phyloP scores from a whole-genome alignment of 2,329 filamentous ascomycete genomes.

The Botryotinia convoluta region DNA sequence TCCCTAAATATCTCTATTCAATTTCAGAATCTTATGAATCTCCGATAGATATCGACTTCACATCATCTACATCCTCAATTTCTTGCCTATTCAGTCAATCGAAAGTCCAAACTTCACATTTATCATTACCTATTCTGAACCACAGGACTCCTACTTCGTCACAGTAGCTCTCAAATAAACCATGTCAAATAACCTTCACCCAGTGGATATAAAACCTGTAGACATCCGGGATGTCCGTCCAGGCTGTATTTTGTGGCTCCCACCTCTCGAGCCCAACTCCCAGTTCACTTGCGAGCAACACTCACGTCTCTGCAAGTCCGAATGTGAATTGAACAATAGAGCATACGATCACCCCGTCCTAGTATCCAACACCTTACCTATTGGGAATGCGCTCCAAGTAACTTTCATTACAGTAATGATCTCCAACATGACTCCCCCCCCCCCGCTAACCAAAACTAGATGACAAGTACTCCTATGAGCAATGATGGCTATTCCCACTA shows the following conservation, averaged over 20 bases:
- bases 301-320: background rate
- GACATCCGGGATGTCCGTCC: background rate
- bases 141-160: too few species aligned
- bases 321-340: background rate
- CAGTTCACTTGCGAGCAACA: background rate
- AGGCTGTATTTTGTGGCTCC: background rate
- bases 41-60: too few species aligned
- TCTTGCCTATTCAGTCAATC: too few species aligned
- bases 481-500: background rate
- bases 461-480: background rate
- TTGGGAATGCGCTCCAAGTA: background rate
- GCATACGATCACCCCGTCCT: background rate
- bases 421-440: background rate
- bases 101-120: too few species aligned
- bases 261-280: background rate
- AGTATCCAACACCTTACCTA: background rate
- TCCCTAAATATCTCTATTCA: too few species aligned
- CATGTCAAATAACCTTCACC: too few species aligned
- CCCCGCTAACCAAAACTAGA: background rate
- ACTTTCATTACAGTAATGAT: background rate
- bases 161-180: too few species aligned
- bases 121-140: too few species aligned
- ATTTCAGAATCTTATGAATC: too few species aligned
- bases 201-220: too few species aligned
- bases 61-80: too few species aligned